Evolutionary conservation across 2,329 filamentous ascomycete species (phyloP).

Genomic region (Nemania abortiva): DNA sequence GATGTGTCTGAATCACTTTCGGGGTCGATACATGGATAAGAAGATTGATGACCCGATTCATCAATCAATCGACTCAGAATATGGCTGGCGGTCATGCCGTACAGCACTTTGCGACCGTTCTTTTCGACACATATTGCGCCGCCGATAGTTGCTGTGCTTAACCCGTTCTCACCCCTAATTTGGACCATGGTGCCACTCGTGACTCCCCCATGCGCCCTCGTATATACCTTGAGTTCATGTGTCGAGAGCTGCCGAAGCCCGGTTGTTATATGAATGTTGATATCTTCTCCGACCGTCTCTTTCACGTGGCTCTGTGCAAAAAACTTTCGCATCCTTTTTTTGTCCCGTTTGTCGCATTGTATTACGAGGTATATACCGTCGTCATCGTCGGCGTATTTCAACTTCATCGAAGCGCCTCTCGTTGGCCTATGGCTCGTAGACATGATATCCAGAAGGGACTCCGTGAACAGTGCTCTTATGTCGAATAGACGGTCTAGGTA

Average conservation of each 20-base stretch:
- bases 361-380: slow-evolving; percentile 23
- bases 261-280: slow-evolving; percentile 14
- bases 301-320: slow-evolving; percentile 25
- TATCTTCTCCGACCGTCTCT: slow-evolving; percentile 22
- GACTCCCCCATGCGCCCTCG: not conserved
- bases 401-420: slow-evolving; percentile 20
- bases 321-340: slow-evolving; percentile 25
- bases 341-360: slow-evolving; percentile 28
- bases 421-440: slow-evolving; percentile 19
- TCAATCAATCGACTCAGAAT: no score
- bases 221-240: slow-evolving; percentile 17
- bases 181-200: not conserved
- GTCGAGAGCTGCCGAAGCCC: slow-evolving; percentile 22
- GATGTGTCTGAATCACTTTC: no score
- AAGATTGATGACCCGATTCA: not conserved
- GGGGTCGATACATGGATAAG: not conserved
- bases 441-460: slow-evolving; percentile 17
- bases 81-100: slow-evolving; percentile 31
- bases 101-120: not conserved
- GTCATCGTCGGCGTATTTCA: slow-evolving; percentile 18
- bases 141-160: slow-evolving; percentile 19
- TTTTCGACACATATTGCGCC: slow-evolving; percentile 19
- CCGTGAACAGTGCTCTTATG: slow-evolving; percentile 8
- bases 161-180: slow-evolving; percentile 3
- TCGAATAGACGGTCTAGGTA: slow-evolving; percentile 18